phyloP scores from a whole-genome alignment of 441 rosid species.

The Manihot esculenta region DNA sequence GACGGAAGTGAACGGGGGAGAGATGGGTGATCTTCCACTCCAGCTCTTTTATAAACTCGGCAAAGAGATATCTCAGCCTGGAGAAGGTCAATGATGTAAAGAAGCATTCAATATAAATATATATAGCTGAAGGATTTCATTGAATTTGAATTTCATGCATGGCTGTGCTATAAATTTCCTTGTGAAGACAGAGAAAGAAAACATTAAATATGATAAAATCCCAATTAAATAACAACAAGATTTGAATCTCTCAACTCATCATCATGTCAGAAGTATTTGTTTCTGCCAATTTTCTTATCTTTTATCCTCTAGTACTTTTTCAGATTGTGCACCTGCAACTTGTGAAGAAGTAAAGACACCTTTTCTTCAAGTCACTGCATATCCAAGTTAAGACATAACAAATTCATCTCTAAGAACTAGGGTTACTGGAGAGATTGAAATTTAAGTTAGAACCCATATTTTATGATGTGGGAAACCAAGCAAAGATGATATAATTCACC shows the following conservation, averaged over 20 bases:
- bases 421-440: constrained; percentile 4
- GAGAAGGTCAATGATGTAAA: background rate
- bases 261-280: background rate
- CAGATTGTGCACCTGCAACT: constrained; percentile 1
- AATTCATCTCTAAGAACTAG: constrained; percentile 7
- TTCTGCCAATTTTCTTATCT: background rate
- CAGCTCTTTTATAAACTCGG: constrained; percentile 92
- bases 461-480: constrained; percentile 1
- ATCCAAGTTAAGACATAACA: background rate
- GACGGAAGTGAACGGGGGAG: constrained; percentile 74
- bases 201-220: background rate
- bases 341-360: background rate
- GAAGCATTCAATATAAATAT: no score
- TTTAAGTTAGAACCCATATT: background rate
- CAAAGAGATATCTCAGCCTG: constrained; percentile 96
- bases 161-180: background rate
- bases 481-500: background rate
- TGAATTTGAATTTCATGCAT: constrained; percentile 20
- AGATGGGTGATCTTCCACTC: constrained; percentile 93
- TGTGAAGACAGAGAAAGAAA: background rate
- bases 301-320: background rate
- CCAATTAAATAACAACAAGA: constrained; percentile 1
- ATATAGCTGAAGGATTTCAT: no score
- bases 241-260: constrained; percentile 7
- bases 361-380: background rate